Conservation (phyloP, 192 early-diverging fungal species). For the Blastocladiella britannica region DNA sequence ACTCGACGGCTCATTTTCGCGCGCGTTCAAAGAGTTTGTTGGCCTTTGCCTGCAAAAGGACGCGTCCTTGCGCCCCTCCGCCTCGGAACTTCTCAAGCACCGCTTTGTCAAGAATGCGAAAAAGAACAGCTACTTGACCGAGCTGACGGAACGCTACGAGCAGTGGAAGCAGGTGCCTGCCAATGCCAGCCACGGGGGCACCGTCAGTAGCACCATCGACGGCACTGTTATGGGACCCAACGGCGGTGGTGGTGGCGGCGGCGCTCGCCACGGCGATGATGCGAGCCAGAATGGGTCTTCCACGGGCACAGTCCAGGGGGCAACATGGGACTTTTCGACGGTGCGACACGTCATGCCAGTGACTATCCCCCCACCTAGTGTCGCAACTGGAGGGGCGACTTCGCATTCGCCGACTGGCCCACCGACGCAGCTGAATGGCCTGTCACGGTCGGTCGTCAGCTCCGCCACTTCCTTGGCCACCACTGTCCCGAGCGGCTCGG, state of each 20-base stretch:
- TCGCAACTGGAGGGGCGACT: no score
- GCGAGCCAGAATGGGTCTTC: neutral
- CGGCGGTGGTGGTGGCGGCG: neutral
- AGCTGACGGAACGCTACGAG: conserved; percentile 66
- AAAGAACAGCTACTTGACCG: conserved; percentile 64
- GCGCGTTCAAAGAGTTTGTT: conserved; percentile 78
- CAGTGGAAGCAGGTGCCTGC: conserved; percentile 3
- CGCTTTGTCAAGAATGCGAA: conserved; percentile 65
- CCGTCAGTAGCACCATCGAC: no score
- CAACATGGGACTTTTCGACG: neutral
- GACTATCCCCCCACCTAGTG: no score
- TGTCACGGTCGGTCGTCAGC: no score
- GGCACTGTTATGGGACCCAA: no score
- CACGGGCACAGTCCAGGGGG: neutral
- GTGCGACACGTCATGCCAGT: neutral
- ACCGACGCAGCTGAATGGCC: no score
- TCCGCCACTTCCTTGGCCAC: no score
- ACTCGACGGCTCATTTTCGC: conserved; percentile 54
- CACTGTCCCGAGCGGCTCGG: no score
- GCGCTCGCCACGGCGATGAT: neutral
- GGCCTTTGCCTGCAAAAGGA: conserved; percentile 67
- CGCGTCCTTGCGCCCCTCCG: conserved; percentile 62
- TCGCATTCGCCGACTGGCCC: no score
- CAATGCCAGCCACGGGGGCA: no score
- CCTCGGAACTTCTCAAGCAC: conserved; percentile 72